phyloP scores from a whole-genome alignment of 257 asterid species.

The Mitragyna speciosa region DNA sequence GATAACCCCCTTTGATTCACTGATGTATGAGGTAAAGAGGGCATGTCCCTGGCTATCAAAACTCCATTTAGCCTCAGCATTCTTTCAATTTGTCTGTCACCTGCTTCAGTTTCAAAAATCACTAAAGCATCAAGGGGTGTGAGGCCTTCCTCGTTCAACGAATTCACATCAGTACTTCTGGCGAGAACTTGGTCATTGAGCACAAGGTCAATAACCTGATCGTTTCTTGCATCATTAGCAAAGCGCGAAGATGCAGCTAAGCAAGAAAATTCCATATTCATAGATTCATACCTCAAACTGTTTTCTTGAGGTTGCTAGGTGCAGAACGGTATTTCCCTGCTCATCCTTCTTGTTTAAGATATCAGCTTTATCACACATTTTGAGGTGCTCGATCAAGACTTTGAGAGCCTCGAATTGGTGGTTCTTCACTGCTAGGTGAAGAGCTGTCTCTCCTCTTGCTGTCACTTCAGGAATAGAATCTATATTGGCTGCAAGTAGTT shows the following conservation, averaged over 20 bases:
- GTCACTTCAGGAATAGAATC: slow-evolving; percentile 24
- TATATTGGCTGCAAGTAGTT: slow-evolving; percentile 15
- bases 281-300: slow-evolving; percentile 39
- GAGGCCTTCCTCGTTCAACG: slow-evolving; percentile 37
- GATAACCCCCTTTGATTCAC: not conserved
- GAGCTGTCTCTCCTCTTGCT: slow-evolving; percentile 30
- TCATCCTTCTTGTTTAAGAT: slow-evolving; percentile 14
- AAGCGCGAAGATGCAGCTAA: not conserved
- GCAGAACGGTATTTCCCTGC: slow-evolving; percentile 23
- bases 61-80: slow-evolving; percentile 19
- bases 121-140: slow-evolving; percentile 43
- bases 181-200: slow-evolving; percentile 15
- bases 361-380: too few species aligned
- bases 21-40: not conserved
- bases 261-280: too few species aligned
- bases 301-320: slow-evolving; percentile 30
- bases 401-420: slow-evolving; percentile 31
- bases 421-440: slow-evolving; percentile 28
- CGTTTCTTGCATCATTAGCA: not conserved
- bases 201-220: slow-evolving; percentile 39
- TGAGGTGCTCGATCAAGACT: not conserved
- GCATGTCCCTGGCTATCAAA: not conserved
- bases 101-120: not conserved
- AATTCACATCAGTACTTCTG: slow-evolving; percentile 35
- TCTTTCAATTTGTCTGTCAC: slow-evolving; percentile 23